These are phyloP conservation scores for Sutorius australiensis DNA, from an alignment of 768 basidiomycete genomes.

Conservation along the genomic window DNA sequence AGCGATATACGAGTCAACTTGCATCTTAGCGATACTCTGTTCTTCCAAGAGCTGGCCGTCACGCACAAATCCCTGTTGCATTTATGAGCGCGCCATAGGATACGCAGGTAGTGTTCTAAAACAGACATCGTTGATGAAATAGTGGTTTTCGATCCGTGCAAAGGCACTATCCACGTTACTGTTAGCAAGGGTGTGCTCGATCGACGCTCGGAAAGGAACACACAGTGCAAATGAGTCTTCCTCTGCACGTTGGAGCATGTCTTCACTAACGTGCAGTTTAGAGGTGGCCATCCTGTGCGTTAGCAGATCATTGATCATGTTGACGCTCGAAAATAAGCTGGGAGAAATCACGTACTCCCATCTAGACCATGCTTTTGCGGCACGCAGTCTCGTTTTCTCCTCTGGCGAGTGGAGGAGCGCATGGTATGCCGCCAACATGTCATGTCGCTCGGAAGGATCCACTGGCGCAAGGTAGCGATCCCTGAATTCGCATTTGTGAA, in stretches of 20 bases:
- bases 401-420: constrained; percentile 70
- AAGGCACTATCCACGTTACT: constrained; percentile 56
- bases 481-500: constrained; percentile 41
- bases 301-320: background rate
- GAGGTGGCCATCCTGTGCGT: constrained; percentile 74
- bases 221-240: constrained; percentile 76
- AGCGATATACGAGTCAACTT: constrained; percentile 14
- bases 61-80: constrained; percentile 70
- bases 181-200: constrained; percentile 5
- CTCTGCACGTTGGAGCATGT: constrained; percentile 63
- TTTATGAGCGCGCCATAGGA: constrained; percentile 3
- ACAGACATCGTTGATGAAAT: constrained; percentile 75
- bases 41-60: constrained; percentile 83
- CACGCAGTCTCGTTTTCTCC: constrained; percentile 56
- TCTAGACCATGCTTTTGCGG: constrained; percentile 84
- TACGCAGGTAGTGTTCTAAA: background rate
- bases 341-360: constrained; percentile 68
- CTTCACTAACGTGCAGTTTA: constrained; percentile 65
- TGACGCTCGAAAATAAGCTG: background rate
- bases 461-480: constrained; percentile 79
- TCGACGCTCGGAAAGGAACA: constrained; percentile 19
- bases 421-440: constrained; percentile 84
- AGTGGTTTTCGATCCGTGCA: constrained; percentile 87
- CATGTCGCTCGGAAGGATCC: constrained; percentile 72
- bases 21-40: constrained; percentile 89